Percentiles rank a stretch among this genome's conserved stretches.
Evolutionary conservation across 371 early-diverging fungal species (phyloP).

Genomic region (Hamiltosporidium tvaerminnensis): DNA sequence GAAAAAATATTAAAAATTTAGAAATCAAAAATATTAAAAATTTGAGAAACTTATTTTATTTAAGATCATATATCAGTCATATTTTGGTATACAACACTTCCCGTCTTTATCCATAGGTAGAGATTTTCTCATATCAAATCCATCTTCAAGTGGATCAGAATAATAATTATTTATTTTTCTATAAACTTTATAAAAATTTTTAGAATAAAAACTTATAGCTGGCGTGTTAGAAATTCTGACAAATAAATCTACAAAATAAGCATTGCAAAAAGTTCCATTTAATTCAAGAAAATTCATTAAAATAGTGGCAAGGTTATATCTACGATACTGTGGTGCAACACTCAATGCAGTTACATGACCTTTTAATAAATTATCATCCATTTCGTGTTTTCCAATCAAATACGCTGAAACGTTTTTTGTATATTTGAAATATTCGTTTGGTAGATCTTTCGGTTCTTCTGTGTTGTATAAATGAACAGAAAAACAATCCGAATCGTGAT

Average conservation of each 20-base stretch:
- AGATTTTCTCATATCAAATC: too few relatives aligned
- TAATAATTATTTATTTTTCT: conserved; percentile 75
- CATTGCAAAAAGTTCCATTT: conserved; percentile 57
- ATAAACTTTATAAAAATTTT: conserved; percentile 76
- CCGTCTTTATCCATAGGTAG: too few relatives aligned
- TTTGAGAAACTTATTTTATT: too few relatives aligned
- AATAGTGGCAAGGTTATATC: conserved; percentile 67
- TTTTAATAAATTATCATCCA: conserved; percentile 8
- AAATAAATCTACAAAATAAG: conserved; percentile 88
- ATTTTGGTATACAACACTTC: too few relatives aligned
- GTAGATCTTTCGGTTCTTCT: too few relatives aligned
- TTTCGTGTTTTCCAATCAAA: conserved; percentile 46
- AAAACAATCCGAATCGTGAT: conserved; percentile 26
- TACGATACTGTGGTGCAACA: conserved; percentile 78
- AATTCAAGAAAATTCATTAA: conserved; percentile 72
- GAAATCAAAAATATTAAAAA: too few relatives aligned
- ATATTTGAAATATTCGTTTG: background rate
- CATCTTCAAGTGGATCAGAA: conserved; percentile 12
- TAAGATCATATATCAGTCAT: too few relatives aligned
- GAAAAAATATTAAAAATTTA: too few relatives aligned
- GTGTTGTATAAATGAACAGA: background rate
- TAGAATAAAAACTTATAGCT: conserved; percentile 84
- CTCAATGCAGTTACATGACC: conserved; percentile 93
- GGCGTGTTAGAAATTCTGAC: conserved; percentile 76
- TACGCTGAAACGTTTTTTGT: conserved; percentile 23